Evolutionary conservation across 192 early-diverging fungal genomes (phyloP), one percentile per base, ranked within the genome.

Genomic region (Spinellus fusiger): DNA sequence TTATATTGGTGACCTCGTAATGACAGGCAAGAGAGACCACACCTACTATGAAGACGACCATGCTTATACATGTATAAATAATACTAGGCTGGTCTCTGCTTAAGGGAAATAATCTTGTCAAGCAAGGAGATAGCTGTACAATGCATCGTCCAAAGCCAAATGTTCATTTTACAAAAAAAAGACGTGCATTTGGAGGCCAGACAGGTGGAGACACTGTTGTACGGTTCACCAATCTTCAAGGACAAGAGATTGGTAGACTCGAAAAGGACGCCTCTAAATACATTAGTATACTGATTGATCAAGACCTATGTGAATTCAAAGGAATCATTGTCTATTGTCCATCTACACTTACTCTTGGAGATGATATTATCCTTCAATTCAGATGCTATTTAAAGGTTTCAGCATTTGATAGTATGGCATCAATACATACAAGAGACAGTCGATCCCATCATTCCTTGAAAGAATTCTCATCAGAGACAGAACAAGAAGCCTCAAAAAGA

Each of bases 241-340:
- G 71, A n/a, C 35, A 66, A 31, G 79, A 81, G 54, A 67, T 81
- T 44, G 79, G 79, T 23, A 59, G 79, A 35, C 33, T 81, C 1
- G 70, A 72, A 20, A 58, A 64, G 1, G 76, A 74, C 2, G 73
- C 71, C 2, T 40, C 73, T 0, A 54, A 69, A 13, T 78, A 69
- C 68, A 71, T 82, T 15, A 62, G 77, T 20, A 75, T 69, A 33
- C 28, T 82, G n/a, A 46, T 79, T 31, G 80, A 82, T 58, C 71
- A 67, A 56, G 64, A 71, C 1, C 40, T 75, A 4, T 79, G 73
- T 20, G 56, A 62, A 34, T 82, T 82, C 58, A 59, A 73, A 15
- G 80, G 76, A n/a, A 60, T 65, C 1, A 60, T 80, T 26, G 68
- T 81, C 13, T 62, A 64, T 22, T 56, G 70, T 20, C 62, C 62